Evolutionary conservation across 2,329 filamentous ascomycete genomes (phyloP), one percentile per base, ranked within the genome.

Genomic region (Cucurbitaria berberidis): DNA sequence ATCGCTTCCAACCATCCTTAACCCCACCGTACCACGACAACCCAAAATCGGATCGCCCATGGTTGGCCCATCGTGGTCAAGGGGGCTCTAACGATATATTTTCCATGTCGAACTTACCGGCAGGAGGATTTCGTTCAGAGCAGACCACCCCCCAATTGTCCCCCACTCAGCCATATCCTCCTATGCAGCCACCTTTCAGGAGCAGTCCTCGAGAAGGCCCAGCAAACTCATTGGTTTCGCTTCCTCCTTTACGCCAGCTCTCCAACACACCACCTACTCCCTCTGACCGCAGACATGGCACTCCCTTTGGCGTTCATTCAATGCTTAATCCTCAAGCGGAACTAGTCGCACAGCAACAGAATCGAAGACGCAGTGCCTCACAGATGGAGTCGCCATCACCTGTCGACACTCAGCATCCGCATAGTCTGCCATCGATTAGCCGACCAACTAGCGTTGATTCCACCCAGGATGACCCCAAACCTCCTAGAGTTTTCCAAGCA

Each of bases 261-360:
- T 73, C 72, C 24, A 68, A 51, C 34, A 73, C 70, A n/a, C 70
- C 72, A 24, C 69, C 71, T 30, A 72, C 69, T 16, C 70, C 70
- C 3, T 66, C 65, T 1, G 65, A 68, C 24, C 62, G 63, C 39
- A 63, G 72, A 53, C 48, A 63, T 36, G 70, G 65, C 29, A 70
- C 76, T 46, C 69, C 76, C 3, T 65, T 77, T 11, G 77, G 77
- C 9, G 70, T 81, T 21, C 76, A 77, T 18, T 78, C 77, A 1
- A 80, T 81, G 16, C 64, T 81, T 39, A 81, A 81, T 48, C 77
- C 78, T 10, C 70, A 74, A 48, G 62, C 65, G 13, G 76, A 78
- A 16, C 60, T 72, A 8, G 45, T 67, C 2, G 67, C 70, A 32
- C 67, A 68, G 38, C 61, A 69, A 36, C 61, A 67, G 9, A 60